Evolutionary conservation across 129 eudicot species (phyloP).

Genomic region (Ambrosia artemisiifolia): DNA sequence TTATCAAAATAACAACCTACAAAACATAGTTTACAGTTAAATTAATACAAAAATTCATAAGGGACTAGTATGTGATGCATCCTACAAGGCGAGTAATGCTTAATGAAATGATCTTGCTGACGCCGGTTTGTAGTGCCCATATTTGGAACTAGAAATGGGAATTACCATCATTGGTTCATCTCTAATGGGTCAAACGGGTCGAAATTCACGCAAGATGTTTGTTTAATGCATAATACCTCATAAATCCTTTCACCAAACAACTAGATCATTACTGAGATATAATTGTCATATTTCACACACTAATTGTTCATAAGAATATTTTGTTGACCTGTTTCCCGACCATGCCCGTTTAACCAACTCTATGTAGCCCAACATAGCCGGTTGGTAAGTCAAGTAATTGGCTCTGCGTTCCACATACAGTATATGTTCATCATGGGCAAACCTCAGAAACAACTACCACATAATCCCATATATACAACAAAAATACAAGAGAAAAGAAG

Average conservation of each 20-base stretch:
- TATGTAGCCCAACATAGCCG: no score
- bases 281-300: no score
- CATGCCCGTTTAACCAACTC: no score
- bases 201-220: neutral
- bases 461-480: neutral
- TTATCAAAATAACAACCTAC: slow-evolving; percentile 51
- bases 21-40: slow-evolving; percentile 12
- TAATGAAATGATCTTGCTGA: neutral
- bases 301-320: no score
- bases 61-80: neutral
- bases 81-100: neutral
- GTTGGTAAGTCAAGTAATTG: no score
- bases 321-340: no score
- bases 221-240: no score
- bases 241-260: no score
- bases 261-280: no score
- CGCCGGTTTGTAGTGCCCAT: neutral
- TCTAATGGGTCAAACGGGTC: neutral
- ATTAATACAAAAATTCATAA: neutral
- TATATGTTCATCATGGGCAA: no score
- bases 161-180: neutral
- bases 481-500: neutral
- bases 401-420: no score
- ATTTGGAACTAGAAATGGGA: neutral
- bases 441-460: no score